phyloP scores from a whole-genome alignment of 352 stramenopile species.

The Peronosclerospora sorghi region DNA sequence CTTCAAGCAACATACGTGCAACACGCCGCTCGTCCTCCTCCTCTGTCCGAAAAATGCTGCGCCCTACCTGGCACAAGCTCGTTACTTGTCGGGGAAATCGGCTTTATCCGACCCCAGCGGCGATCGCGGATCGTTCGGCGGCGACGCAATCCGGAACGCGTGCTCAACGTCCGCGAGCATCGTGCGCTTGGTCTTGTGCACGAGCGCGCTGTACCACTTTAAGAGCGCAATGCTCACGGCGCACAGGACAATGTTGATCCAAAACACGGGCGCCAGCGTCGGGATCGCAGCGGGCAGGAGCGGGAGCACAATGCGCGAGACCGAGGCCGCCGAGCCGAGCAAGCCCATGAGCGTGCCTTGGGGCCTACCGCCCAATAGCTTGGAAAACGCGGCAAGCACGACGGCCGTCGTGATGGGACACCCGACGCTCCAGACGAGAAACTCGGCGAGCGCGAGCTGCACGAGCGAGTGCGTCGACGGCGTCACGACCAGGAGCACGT shows the following conservation, averaged over 20 bases:
- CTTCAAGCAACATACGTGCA: too few species aligned
- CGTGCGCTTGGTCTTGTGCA: constrained; percentile 31
- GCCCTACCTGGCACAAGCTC: background rate
- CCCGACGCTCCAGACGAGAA: constrained; percentile 67
- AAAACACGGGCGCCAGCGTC: constrained; percentile 55
- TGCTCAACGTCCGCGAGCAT: constrained; percentile 26
- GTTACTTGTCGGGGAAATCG: constrained; percentile 18
- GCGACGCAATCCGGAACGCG: constrained; percentile 9
- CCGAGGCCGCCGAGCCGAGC: constrained; percentile 48
- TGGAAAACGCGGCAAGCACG: constrained; percentile 58
- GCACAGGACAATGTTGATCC: constrained; percentile 47
- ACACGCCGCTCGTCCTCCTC: too few species aligned
- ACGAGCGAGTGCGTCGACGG: constrained; percentile 28
- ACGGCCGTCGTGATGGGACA: constrained; percentile 62
- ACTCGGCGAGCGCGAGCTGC: constrained; percentile 34
- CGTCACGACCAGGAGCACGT: constrained; percentile 36
- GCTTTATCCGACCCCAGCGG: constrained; percentile 27
- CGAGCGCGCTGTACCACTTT: constrained; percentile 46
- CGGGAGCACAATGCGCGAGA: constrained; percentile 57
- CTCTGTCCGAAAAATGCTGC: background rate
- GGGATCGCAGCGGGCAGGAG: constrained; percentile 52
- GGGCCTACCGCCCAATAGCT: constrained; percentile 47
- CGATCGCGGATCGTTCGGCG: constrained; percentile 21
- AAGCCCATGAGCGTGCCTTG: constrained; percentile 70
- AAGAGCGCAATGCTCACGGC: constrained; percentile 40